phyloP scores from a whole-genome alignment of 306 rosid species.

The Spatholobus suberectus region DNA sequence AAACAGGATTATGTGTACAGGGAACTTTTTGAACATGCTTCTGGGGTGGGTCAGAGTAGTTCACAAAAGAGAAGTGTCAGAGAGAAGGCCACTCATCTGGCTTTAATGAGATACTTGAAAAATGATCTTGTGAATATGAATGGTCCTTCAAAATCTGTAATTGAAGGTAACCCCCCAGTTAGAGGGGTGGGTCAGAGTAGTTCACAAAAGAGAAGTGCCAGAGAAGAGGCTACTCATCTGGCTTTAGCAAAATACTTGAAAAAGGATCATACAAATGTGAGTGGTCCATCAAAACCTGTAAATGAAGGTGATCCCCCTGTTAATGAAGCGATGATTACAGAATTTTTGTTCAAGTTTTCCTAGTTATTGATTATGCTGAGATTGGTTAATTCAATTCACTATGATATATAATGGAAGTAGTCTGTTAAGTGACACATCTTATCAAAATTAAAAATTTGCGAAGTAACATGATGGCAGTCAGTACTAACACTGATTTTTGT shows the following conservation, averaged over 20 bases:
- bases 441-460: not conserved
- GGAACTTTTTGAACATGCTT: constrained; percentile 87
- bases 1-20: constrained; percentile 60
- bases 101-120: constrained; percentile 72
- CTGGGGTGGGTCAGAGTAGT: constrained; percentile 88
- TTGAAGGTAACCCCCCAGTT: constrained; percentile 53
- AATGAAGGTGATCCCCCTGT: constrained; percentile 52
- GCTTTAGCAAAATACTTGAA: constrained; percentile 71
- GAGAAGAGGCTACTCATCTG: constrained; percentile 77
- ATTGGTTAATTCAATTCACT: constrained; percentile 26
- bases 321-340: constrained; percentile 1
- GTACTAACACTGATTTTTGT: constrained; percentile 28
- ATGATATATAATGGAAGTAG: constrained; percentile 18
- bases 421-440: not conserved
- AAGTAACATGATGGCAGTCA: not conserved
- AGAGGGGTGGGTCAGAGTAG: constrained; percentile 72
- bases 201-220: constrained; percentile 69
- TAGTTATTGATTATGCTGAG: constrained; percentile 18
- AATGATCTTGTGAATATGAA: constrained; percentile 55
- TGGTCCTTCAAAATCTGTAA: constrained; percentile 57
- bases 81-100: constrained; percentile 87
- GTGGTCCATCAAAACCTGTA: constrained; percentile 57
- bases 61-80: constrained; percentile 73
- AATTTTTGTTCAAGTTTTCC: constrained; percentile 19
- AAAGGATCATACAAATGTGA: constrained; percentile 56